Conservation (phyloP, 78 protist genomes). For the Pirum gemmata region DNA sequence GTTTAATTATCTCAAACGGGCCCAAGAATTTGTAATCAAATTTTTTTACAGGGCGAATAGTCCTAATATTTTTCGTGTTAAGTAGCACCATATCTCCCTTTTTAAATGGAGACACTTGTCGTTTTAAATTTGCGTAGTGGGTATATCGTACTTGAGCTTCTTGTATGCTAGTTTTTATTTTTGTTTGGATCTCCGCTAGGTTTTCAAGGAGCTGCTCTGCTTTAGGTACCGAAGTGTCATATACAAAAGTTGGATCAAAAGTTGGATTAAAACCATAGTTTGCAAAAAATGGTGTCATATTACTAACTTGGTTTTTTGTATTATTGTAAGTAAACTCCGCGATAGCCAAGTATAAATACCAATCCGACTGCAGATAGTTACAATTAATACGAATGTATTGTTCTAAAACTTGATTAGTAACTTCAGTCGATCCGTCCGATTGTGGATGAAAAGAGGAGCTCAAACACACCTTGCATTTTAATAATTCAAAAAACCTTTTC, state of each 20-base stretch:
- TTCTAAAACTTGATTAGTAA: background rate
- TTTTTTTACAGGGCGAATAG: background rate
- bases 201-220: background rate
- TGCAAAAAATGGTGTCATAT: background rate
- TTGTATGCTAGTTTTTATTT: background rate
- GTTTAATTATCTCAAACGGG: background rate
- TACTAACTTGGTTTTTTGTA: background rate
- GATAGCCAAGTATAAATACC: background rate
- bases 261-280: background rate
- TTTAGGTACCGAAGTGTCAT: background rate
- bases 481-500: background rate
- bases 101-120: background rate
- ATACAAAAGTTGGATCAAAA: background rate
- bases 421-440: background rate
- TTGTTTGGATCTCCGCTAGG: background rate
- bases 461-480: background rate
- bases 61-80: background rate
- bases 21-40: background rate
- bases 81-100: background rate
- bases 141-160: background rate
- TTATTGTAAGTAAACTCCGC: background rate
- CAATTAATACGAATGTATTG: background rate
- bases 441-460: background rate
- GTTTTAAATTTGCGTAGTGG: background rate
- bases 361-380: background rate